Evolutionary conservation across 768 basidiomycete genomes (phyloP), one percentile per base, ranked within the genome.

Genomic region (Agrocybe pediades): DNA sequence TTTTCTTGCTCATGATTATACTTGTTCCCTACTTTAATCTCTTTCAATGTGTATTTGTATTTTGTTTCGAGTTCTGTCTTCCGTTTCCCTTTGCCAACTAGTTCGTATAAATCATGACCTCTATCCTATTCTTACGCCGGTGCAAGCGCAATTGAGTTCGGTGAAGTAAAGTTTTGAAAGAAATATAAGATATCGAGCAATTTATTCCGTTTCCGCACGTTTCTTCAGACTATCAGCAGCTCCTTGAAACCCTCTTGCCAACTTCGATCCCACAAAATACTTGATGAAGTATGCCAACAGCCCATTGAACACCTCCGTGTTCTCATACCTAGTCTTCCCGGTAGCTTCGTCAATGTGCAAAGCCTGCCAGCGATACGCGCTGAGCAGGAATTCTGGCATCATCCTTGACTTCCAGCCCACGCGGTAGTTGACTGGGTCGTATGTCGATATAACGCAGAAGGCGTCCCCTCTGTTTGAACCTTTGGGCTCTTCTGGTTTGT

Each of bases 251-350:
- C 78, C 81, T 46, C 65, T 39, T 23, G 65, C 63, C 46, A 88
- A 63, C 40, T 78, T 75, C 13, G 60, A 55, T 13, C 74, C 68
- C 13, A 83, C 61, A 49, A 80, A 73, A 36, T 72, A 68, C 58
- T 71, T 74, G 48, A 87, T 67, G 9, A 83, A 1, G 59, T 86
- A 83, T 30, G 85, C 86, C 9, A 81, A 49, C 1, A 78, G 16
- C 0, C 86, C 86, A 16, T 67, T 66, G 47, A 88, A 89, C 24
- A 82, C 83, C 62, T 86, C 85, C 8, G 76, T 67, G 5, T 79
- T 82, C 66, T 89, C 86, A 56, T 90, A 90, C 44, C 74, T 77
- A 24, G 86, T 87, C 58, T 72, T 71, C 59, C 80, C 78, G 30
- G 78, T 82, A 1, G 71, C 74, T 36, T 74, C 79, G 27, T 67